phyloP scores from a whole-genome alignment of 345 rosid genomes.

The Aethionema arabicum region DNA sequence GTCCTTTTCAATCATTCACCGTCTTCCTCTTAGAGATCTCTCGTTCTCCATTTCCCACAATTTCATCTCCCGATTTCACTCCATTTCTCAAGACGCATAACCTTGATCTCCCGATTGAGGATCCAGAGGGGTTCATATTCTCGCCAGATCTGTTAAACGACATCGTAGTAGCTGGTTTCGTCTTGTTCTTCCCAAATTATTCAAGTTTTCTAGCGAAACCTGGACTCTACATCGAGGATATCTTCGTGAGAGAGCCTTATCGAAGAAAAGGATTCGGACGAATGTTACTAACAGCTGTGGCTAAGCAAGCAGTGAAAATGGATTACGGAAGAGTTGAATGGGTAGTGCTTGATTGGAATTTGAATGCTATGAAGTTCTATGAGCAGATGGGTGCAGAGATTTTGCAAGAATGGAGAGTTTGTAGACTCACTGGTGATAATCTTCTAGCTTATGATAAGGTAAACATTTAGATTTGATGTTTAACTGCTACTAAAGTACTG shows the following conservation, averaged over 20 bases:
- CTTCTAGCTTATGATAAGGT: conserved; percentile 61
- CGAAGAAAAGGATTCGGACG: conserved; percentile 78
- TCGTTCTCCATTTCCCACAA: conserved; percentile 42
- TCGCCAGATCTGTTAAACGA: conserved; percentile 35
- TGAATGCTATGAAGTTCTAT: conserved; percentile 73
- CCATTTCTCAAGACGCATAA: conserved; percentile 43
- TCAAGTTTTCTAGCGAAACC: conserved; percentile 69
- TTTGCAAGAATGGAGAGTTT: conserved; percentile 74
- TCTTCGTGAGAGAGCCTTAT: conserved; percentile 78
- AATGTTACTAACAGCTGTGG: conserved; percentile 76
- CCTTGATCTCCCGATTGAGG: conserved; percentile 52
- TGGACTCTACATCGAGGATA: conserved; percentile 79
- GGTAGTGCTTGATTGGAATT: conserved; percentile 93
- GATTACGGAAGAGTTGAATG: conserved; percentile 88
- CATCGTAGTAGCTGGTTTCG: conserved; percentile 72
- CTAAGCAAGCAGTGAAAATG: conserved; percentile 82
- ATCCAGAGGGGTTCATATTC: conserved; percentile 56
- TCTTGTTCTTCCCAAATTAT: conserved; percentile 76
- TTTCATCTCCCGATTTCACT: conserved; percentile 36
- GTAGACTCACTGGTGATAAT: conserved; percentile 80
- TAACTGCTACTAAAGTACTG: neutral
- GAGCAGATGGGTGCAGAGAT: conserved; percentile 88
- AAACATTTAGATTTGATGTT: conserved; percentile 21
- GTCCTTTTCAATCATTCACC: conserved; percentile 77
- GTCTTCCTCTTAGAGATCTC: conserved; percentile 83